Percentiles rank a stretch among this genome's conserved stretches.
These are phyloP conservation scores for Aegilops longissima DNA, from an alignment of 176 grass and related monocot species.

Conservation along the genomic window DNA sequence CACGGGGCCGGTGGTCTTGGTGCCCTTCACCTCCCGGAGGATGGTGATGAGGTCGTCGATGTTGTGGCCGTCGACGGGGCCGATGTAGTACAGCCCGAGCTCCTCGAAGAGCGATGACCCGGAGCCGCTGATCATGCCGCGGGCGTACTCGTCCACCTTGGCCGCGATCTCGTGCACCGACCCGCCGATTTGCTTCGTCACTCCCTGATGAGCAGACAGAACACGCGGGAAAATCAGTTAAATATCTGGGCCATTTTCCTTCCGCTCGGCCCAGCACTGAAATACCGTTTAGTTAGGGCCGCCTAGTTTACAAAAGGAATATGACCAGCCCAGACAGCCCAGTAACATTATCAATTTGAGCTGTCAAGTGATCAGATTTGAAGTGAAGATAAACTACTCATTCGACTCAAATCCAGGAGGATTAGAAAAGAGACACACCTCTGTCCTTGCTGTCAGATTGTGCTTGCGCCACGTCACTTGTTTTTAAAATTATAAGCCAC, in stretches of 20 bases:
- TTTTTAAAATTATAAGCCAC: neutral
- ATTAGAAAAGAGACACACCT: neutral
- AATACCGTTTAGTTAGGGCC: too few species aligned
- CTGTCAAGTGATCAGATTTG: neutral
- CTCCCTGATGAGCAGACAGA: constrained; percentile 49
- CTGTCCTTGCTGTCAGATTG: neutral
- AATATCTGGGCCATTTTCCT: neutral
- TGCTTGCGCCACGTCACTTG: neutral
- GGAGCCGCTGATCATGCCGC: constrained; percentile 98
- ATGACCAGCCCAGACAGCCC: neutral
- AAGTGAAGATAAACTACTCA: neutral
- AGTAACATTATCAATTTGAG: neutral
- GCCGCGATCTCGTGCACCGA: constrained; percentile 89
- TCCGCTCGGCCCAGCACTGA: neutral
- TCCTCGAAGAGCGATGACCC: constrained; percentile 88
- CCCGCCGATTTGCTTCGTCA: constrained; percentile 93
- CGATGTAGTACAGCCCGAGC: constrained; percentile 97
- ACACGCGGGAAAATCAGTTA: neutral
- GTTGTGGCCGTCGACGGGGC: constrained; percentile 94
- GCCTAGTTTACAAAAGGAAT: too few species aligned
- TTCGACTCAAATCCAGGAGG: neutral
- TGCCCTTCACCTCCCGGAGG: constrained; percentile 88
- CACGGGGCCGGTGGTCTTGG: constrained; percentile 88
- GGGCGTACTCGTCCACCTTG: constrained; percentile 99
- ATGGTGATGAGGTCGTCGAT: constrained; percentile 87